Base-by-base conservation (phyloP, 306 rosid genomes). In the Cicer yamashitae region DNA sequence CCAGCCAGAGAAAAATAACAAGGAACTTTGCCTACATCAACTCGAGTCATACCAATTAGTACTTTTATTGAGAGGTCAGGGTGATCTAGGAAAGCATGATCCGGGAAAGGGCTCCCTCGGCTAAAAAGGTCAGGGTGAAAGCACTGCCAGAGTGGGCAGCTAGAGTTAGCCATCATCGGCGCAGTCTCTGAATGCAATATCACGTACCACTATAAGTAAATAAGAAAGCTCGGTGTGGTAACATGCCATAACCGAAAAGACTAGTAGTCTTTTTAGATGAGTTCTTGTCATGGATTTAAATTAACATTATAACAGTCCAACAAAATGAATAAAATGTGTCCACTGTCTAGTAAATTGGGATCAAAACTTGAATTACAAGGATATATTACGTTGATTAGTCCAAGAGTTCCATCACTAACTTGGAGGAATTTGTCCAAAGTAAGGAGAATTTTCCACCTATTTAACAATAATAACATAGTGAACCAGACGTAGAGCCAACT, bases 311-410 rank as follows among this genome's bases (percentile, higher is more conserved):
- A 37, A 22, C 34, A 45, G 7, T 37, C 74, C 46, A 43, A 56
- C 8, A 44, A 7, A 15, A 47, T 69, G 58, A 77, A 53, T 51
- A 18, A 53, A 8, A 3, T 46, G 20, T 71, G 11, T 69, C 71
- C 37, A 46, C n/a, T 63, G 11, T 77, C 76, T 18, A 59, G 20
- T 52, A 70, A 70, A 48, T 39, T 70, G 82, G 45, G 46, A 60
- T 48, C 54, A 59, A 58, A 13, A 70, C 56, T 2, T 60, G 57
- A 70, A 70, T 60, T 40, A 34, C 67, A 0, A 25, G 1, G 10
- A 9, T 41, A 53, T 41, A 50, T 38, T 38, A 54, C 46, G 61
- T 37, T 38, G 7, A 41, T 58, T 37, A 57, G 50, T 37, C 63
- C 45, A 18, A 58, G 30, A 46, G 70, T 58, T 58, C 60, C 11